These are phyloP conservation scores for Eutrema heterophyllum DNA, from an alignment of 345 rosid species.

Conservation along the genomic window DNA sequence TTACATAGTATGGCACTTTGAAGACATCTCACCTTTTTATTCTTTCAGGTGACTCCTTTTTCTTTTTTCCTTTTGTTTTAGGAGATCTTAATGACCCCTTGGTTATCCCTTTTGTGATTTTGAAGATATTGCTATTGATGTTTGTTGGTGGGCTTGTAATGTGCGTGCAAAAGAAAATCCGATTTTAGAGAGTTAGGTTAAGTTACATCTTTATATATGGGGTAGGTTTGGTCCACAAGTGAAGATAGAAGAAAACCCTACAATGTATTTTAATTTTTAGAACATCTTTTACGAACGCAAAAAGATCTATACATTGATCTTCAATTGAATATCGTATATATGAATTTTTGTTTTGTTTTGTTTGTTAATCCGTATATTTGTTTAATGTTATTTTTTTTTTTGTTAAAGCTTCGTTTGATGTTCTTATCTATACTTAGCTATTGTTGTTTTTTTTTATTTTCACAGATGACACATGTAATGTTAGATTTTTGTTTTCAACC, in stretches of 20 bases:
- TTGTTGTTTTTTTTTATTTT: not conserved
- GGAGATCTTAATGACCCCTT: constrained; percentile 30
- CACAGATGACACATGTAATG: not conserved
- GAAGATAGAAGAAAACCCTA: not conserved
- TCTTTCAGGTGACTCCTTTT: constrained; percentile 24
- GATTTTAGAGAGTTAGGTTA: constrained; percentile 3
- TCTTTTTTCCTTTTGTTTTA: constrained; percentile 15
- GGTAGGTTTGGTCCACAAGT: constrained; percentile 26
- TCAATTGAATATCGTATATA: not conserved
- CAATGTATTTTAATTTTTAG: not conserved
- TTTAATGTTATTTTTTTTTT: too few species aligned
- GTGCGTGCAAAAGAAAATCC: constrained; percentile 20
- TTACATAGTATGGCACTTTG: constrained; percentile 19
- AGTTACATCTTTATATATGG: not conserved
- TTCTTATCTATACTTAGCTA: not conserved
- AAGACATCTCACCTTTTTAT: constrained; percentile 22
- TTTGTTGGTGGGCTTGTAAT: constrained; percentile 28
- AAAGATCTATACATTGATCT: not conserved
- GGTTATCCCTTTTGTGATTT: constrained; percentile 26
- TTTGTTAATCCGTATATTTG: too few species aligned
- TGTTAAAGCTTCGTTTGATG: not conserved
- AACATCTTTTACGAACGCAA: not conserved
- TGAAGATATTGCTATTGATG: constrained; percentile 28
- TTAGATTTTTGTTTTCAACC: not conserved
- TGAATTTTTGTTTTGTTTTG: too few species aligned